Evolutionary conservation across 163 green algal genomes (phyloP).

Genomic region (Volvox carteri): DNA sequence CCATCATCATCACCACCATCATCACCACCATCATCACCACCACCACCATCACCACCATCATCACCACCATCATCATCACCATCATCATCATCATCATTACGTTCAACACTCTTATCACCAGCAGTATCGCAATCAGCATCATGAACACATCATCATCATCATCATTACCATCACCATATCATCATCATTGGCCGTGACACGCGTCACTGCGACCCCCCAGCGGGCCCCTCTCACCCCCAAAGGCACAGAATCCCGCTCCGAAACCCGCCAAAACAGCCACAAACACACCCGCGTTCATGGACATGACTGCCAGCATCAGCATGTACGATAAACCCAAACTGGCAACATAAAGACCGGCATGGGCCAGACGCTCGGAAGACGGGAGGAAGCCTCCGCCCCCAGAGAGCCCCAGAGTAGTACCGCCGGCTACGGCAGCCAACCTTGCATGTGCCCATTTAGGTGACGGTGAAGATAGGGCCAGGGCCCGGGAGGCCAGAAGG

Average conservation of each 20-base stretch:
- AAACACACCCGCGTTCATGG: constrained; percentile 38
- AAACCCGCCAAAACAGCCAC: constrained; percentile 20
- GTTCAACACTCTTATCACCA: neutral
- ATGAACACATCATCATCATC: neutral
- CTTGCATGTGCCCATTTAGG: too few species aligned
- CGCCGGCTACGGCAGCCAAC: too few species aligned
- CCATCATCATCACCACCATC: neutral
- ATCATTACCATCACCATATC: neutral
- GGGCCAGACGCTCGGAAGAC: neutral
- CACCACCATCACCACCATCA: neutral
- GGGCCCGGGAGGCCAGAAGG: too few species aligned
- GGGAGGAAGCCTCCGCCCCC: neutral
- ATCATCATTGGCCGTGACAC: neutral
- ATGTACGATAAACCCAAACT: constrained; percentile 22
- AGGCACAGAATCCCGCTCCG: constrained; percentile 5
- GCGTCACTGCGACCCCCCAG: constrained; percentile 8
- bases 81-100: neutral
- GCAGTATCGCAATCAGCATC: neutral
- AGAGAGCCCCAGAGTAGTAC: too few species aligned
- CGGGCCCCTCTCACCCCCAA: neutral
- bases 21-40: neutral
- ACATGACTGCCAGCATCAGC: constrained; percentile 50
- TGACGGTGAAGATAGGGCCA: too few species aligned
- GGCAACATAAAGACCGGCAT: constrained; percentile 7
- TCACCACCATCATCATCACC: neutral